These are phyloP conservation scores for Fragilariopsis cylindrus DNA, from an alignment of 108 stramenopile genomes.

Conservation along the genomic window DNA sequence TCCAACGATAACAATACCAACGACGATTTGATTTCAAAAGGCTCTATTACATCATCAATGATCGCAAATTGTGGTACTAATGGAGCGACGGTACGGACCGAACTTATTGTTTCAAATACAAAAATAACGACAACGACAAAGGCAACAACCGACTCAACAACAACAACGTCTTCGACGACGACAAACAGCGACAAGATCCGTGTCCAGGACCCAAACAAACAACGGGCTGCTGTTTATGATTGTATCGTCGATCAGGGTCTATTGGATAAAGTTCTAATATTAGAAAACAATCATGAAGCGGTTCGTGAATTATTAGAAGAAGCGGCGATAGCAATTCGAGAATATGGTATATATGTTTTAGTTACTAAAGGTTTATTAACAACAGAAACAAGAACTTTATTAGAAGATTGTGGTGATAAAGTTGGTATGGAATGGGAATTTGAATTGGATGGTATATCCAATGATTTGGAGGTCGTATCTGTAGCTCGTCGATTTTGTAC, in stretches of 20 bases:
- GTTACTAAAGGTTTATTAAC: slow-evolving; percentile 1
- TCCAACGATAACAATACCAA: neutral
- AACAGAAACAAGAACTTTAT: neutral
- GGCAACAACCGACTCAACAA: neutral
- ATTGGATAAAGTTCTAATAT: slow-evolving; percentile 13
- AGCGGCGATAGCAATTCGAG: slow-evolving; percentile 27
- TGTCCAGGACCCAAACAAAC: neutral
- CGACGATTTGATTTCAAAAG: neutral
- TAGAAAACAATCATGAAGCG: neutral
- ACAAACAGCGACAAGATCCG: neutral
- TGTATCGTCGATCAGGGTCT: slow-evolving; percentile 39
- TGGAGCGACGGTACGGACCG: neutral
- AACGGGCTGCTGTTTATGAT: slow-evolving; percentile 27
- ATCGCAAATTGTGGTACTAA: neutral
- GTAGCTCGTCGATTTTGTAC: slow-evolving; percentile 26
- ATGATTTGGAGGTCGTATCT: slow-evolving; percentile 11
- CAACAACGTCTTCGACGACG: neutral
- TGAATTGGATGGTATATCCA: slow-evolving; percentile 30
- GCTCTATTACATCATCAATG: too few relatives aligned
- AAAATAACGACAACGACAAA: neutral
- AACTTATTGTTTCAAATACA: neutral
- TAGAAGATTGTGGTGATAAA: slow-evolving; percentile 7
- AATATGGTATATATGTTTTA: slow-evolving; percentile 32
- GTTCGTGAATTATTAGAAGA: slow-evolving; percentile 17
- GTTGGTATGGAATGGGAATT: slow-evolving; percentile 35